A percentile compares a stretch with the other conserved stretches of the same genome.
These are phyloP conservation scores for Pichia sp. DNA, from an alignment of 1,139 yeast species.

Conservation along the genomic window DNA sequence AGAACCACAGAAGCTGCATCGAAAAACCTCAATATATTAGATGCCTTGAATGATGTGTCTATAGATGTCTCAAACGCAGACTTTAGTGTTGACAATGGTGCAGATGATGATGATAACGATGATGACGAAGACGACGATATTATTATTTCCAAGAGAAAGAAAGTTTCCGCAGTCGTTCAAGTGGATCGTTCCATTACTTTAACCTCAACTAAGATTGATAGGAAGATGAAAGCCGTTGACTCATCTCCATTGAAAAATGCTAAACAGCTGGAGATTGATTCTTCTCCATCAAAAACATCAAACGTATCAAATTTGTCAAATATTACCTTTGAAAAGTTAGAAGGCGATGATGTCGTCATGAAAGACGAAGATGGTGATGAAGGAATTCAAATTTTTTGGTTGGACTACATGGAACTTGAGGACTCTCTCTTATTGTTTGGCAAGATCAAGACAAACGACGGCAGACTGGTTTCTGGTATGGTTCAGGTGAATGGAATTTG, in stretches of 20 bases:
- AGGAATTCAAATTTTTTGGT: slow-evolving; percentile 73
- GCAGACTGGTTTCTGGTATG: slow-evolving; percentile 65
- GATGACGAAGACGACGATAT: slow-evolving; percentile 35
- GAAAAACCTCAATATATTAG: slow-evolving; percentile 15
- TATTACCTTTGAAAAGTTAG: slow-evolving; percentile 39
- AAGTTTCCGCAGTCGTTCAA: slow-evolving; percentile 35
- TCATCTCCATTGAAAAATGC: slow-evolving; percentile 28
- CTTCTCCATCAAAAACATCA: slow-evolving; percentile 28
- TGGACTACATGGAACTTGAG: slow-evolving; percentile 80
- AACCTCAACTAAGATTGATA: slow-evolving; percentile 24
- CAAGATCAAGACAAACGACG: slow-evolving; percentile 60
- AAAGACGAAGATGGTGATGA: slow-evolving; percentile 38
- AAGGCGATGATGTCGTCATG: slow-evolving; percentile 41
- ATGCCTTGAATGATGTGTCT: slow-evolving; percentile 15
- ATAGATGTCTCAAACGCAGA: slow-evolving; percentile 13
- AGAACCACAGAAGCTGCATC: slow-evolving; percentile 7
- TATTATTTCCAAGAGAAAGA: slow-evolving; percentile 46
- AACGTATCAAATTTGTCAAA: slow-evolving; percentile 25
- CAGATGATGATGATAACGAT: slow-evolving; percentile 26
- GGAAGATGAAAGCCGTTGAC: slow-evolving; percentile 16
- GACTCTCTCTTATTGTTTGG: slow-evolving; percentile 77
- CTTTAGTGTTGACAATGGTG: not conserved
- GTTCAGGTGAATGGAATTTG: slow-evolving; percentile 69
- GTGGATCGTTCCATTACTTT: slow-evolving; percentile 32
- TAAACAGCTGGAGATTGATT: slow-evolving; percentile 15